Conservation (phyloP, 2,329 filamentous ascomycete genomes). For the Fusarium dimerum region DNA sequence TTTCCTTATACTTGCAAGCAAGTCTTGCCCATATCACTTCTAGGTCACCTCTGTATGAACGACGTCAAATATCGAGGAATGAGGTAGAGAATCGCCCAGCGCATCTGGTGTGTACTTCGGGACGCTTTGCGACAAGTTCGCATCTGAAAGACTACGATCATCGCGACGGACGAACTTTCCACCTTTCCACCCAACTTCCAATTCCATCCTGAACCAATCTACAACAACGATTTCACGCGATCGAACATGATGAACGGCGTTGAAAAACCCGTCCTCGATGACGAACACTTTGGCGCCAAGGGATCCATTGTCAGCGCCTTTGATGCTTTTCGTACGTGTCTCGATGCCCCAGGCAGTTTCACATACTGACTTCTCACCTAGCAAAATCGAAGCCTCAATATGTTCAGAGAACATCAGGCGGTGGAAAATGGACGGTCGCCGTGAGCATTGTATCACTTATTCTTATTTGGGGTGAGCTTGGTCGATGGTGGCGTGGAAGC, state of each 20-base stretch:
- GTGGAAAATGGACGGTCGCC: constrained; percentile 89
- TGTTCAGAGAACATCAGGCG: constrained; percentile 77
- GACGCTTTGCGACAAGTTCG: constrained; percentile 16
- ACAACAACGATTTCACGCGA: constrained; percentile 9
- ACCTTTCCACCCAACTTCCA: background rate
- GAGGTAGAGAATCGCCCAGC: constrained; percentile 19
- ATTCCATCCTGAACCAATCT: background rate
- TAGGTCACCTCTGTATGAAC: constrained; percentile 8
- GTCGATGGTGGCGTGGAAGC: constrained; percentile 79
- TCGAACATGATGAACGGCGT: constrained; percentile 72
- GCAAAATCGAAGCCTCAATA: constrained; percentile 97
- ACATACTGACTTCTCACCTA: constrained; percentile 39
- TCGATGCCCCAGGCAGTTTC: background rate
- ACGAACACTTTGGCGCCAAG: constrained; percentile 78
- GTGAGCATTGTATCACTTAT: constrained; percentile 74
- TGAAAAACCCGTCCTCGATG: constrained; percentile 65
- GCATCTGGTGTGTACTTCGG: constrained; percentile 21
- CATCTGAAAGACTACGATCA: constrained; percentile 1
- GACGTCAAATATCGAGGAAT: constrained; percentile 19
- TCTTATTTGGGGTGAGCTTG: constrained; percentile 76
- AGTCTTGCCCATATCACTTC: constrained; percentile 6
- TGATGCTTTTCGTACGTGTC: constrained; percentile 85
- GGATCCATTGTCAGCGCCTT: constrained; percentile 76
- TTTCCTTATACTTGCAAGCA: constrained; percentile 4
- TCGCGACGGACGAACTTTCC: constrained; percentile 10